Base-by-base conservation (phyloP, 768 basidiomycete species). In the Dentipellis fragilis region DNA sequence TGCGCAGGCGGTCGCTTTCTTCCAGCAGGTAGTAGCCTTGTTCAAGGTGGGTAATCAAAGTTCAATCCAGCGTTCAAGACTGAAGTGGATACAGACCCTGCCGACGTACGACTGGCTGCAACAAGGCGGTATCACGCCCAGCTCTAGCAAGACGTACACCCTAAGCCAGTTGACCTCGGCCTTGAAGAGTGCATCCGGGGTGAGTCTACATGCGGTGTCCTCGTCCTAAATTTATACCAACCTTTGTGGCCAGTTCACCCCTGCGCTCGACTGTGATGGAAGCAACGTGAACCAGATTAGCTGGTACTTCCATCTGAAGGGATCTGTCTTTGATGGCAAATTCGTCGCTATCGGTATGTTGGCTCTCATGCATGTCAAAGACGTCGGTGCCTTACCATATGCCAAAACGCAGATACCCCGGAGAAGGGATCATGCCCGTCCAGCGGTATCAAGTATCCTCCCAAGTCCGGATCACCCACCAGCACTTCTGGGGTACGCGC, bases 51-150 rank as follows among this genome's bases (percentile, higher is more conserved):
- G 61, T 29, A 29, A 47, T 6, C 50, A 45, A 17, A 45, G 14
- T 16, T 9, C n/a, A 16, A 16, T 45, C 12, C 9, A 45, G 42
- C 42, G 9, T 45, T 45, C 19, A n/a, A 45, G 35, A 36, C 52
- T 48, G 10, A 54, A 39, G 38, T 56, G 59, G n/a, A 21, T 12
- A 10, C 60, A 79, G 79, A 74, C 75, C 9, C 79, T 91, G 22
- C 85, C 88, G 0, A 90, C 90, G 2, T 89, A 81, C 67, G 73
- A 78, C 14, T 89, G 80, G 80, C 81, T 93, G 40, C 69, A 73
- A 12, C 70, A 76, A 19, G 83, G 76, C n/a, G 88, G 88, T 22
- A 92, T 93, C 61, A 80, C 78, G 3, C 91, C 91, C 11, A 77
- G 76, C n/a, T 69, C 72, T 2, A 72, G 68, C 57, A 65, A 69